Conservation (phyloP, 1,139 yeast genomes). For the Saccharomyces pastorianus region DNA sequence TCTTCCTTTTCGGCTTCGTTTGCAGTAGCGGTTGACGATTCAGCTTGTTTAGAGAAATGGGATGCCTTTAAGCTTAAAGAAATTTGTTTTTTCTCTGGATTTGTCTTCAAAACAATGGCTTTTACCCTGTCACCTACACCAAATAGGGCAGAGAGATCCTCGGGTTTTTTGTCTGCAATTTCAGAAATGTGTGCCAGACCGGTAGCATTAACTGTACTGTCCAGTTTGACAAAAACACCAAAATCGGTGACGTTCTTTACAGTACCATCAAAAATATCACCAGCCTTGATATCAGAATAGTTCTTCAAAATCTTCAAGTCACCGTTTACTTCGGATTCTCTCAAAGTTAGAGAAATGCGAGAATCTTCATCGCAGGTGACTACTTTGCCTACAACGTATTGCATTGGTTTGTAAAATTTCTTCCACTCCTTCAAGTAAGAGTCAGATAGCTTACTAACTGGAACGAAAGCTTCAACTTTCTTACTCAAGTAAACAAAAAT, state of each 20-base stretch:
- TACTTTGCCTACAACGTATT: conserved; percentile 70
- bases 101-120: conserved; percentile 51
- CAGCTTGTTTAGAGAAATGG: conserved; percentile 6
- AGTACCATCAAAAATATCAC: conserved; percentile 68
- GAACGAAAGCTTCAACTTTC: conserved; percentile 67
- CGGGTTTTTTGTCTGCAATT: conserved; percentile 64
- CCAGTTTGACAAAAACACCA: conserved; percentile 82
- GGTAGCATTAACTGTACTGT: conserved; percentile 63
- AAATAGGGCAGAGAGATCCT: conserved; percentile 50
- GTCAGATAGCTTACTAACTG: conserved; percentile 76
- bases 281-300: conserved; percentile 59
- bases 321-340: conserved; percentile 73
- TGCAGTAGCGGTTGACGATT: conserved; percentile 29
- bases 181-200: conserved; percentile 87
- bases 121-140: conserved; percentile 86
- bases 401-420: conserved; percentile 59
- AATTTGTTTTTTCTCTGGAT: conserved; percentile 37
- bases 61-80: conserved; percentile 15
- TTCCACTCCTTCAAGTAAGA: conserved; percentile 82
- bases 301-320: conserved; percentile 48
- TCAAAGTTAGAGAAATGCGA: conserved; percentile 67
- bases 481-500: conserved; percentile 72
- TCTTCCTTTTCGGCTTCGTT: conserved; percentile 28
- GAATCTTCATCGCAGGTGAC: conserved; percentile 54
- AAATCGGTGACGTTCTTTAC: conserved; percentile 73